A percentile compares a stretch with the other conserved stretches of the same genome.
These are phyloP conservation scores for Chlamydomonas incerta DNA, from an alignment of 139 green algal genomes.

Conservation along the genomic window DNA sequence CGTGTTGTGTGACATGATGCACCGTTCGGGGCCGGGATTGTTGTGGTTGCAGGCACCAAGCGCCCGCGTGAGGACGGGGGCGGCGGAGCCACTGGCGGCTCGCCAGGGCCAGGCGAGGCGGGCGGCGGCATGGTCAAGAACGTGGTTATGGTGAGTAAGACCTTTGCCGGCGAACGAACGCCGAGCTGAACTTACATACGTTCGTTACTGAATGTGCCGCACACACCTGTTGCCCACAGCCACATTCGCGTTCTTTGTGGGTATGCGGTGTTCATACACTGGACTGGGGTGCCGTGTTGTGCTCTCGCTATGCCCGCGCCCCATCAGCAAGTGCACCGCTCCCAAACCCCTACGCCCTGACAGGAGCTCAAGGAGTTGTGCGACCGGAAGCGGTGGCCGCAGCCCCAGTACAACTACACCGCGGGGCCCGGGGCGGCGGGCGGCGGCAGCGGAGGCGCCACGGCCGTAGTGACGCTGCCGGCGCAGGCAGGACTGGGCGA, in stretches of 20 bases:
- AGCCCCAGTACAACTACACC: conserved; percentile 41
- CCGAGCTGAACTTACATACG: too few relatives aligned
- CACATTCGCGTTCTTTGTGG: too few relatives aligned
- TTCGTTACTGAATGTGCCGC: too few relatives aligned
- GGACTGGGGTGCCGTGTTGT: too few relatives aligned
- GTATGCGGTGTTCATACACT: too few relatives aligned
- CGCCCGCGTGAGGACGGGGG: conserved; percentile 23
- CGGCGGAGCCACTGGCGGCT: too few relatives aligned
- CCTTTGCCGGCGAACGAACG: too few relatives aligned
- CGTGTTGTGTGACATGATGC: not conserved
- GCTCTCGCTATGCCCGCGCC: too few relatives aligned
- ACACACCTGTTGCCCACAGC: not conserved
- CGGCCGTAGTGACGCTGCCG: conserved; percentile 10
- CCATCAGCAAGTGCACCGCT: too few relatives aligned
- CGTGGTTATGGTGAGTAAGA: conserved; percentile 35
- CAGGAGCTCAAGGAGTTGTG: conserved; percentile 52
- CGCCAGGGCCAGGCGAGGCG: too few relatives aligned
- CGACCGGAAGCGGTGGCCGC: conserved; percentile 35
- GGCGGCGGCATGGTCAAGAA: not conserved
- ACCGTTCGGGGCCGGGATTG: too few relatives aligned
- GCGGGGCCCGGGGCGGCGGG: not conserved
- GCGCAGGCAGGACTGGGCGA: conserved; percentile 1
- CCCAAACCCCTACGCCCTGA: too few relatives aligned
- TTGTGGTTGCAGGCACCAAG: conserved; percentile 17
- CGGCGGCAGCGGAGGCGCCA: not conserved